These are phyloP conservation scores for Colletotrichum graminicola DNA, from an alignment of 2,329 filamentous ascomycete genomes.

Conservation along the genomic window DNA sequence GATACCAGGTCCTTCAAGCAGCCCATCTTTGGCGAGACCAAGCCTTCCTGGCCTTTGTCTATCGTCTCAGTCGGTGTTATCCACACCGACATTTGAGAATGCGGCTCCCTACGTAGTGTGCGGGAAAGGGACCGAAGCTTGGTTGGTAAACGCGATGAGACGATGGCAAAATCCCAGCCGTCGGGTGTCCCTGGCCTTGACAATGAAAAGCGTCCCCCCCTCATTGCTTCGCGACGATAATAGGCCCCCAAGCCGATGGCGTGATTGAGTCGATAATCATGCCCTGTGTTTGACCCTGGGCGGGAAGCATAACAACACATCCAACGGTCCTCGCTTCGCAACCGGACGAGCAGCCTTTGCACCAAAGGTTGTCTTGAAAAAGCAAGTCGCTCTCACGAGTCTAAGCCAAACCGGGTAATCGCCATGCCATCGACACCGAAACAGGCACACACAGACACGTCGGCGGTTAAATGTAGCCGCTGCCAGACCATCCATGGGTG, in stretches of 20 bases:
- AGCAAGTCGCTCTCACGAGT: neutral
- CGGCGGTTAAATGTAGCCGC: neutral
- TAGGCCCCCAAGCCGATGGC: neutral
- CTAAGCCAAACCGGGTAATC: neutral
- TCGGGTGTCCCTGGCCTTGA: slow-evolving; percentile 21
- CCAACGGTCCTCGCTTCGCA: neutral
- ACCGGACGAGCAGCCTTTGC: neutral
- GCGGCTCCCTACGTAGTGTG: neutral
- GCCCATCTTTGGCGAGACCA: slow-evolving; percentile 44
- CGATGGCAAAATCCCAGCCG: slow-evolving; percentile 28
- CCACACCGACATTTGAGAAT: neutral
- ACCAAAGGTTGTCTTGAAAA: neutral
- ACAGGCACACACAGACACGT: neutral
- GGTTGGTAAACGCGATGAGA: slow-evolving; percentile 30
- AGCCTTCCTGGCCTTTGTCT: slow-evolving; percentile 22
- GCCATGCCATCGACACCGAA: neutral
- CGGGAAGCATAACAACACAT: neutral
- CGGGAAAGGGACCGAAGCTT: slow-evolving; percentile 4
- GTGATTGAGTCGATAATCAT: neutral
- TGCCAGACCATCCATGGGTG: neutral
- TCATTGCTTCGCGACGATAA: slow-evolving; percentile 22
- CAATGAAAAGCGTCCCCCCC: slow-evolving; percentile 16
- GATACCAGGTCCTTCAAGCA: slow-evolving; percentile 49
- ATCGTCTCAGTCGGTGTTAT: slow-evolving; percentile 10
- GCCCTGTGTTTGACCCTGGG: neutral